Conservation (phyloP, 495 filamentous ascomycete genomes). For the Tuber brumale region DNA sequence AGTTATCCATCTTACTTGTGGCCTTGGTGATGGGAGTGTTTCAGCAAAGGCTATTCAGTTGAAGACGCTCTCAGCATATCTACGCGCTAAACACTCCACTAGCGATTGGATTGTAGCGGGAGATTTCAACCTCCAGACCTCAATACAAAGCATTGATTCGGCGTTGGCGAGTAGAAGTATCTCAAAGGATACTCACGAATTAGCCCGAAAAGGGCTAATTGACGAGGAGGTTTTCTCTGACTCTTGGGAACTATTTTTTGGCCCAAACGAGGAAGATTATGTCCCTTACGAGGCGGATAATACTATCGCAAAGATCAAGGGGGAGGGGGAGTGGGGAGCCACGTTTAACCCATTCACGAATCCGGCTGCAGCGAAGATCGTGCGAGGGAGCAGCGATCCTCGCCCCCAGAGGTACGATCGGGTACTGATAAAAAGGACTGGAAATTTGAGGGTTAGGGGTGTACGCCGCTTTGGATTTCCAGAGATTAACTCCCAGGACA, state of each 20-base stretch:
- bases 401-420: conserved; percentile 57
- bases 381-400: conserved; percentile 43
- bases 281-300: conserved; percentile 31
- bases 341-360: conserved; percentile 54
- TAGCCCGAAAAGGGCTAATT: conserved; percentile 14
- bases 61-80: conserved; percentile 45
- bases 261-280: conserved; percentile 36
- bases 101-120: conserved; percentile 52
- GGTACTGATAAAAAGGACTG: conserved; percentile 48
- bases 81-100: conserved; percentile 41
- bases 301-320: conserved; percentile 23
- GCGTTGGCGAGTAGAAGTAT: conserved; percentile 48
- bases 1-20: conserved; percentile 52
- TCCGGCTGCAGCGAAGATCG: conserved; percentile 47
- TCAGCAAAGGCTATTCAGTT: conserved; percentile 50
- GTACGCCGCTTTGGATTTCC: conserved; percentile 51
- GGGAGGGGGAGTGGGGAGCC: conserved; percentile 52
- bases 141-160: conserved; percentile 47
- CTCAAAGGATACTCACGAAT: conserved; percentile 41
- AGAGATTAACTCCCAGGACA: conserved; percentile 13
- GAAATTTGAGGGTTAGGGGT: conserved; percentile 39
- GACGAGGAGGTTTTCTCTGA: conserved; percentile 22
- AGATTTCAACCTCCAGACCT: conserved; percentile 55
- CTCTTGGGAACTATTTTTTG: conserved; percentile 22
- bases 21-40: conserved; percentile 51